Conservation (phyloP, 2,329 filamentous ascomycete species). For the Colletotrichum acutatum region DNA sequence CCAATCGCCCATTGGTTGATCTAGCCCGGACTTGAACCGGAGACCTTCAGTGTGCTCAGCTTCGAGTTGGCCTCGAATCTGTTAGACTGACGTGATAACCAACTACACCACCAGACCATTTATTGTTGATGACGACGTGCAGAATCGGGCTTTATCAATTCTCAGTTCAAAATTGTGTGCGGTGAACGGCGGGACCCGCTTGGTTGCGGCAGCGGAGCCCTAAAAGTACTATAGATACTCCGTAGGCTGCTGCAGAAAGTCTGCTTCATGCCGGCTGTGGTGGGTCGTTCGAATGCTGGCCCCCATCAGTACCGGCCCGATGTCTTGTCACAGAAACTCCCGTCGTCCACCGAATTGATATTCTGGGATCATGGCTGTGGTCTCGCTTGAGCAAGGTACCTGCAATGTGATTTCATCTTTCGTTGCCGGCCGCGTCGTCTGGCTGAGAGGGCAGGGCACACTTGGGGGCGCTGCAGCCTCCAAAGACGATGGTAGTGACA, state of each 20-base stretch:
- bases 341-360: not conserved
- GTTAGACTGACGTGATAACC: slow-evolving; percentile 63
- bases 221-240: too few species aligned
- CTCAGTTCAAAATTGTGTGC: not conserved
- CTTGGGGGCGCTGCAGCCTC: not conserved
- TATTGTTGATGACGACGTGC: fast-evolving
- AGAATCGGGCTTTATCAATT: not conserved
- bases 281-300: slow-evolving; percentile 16
- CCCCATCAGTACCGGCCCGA: slow-evolving; percentile 14
- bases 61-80: slow-evolving; percentile 8
- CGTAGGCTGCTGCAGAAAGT: not conserved
- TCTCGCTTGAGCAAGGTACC: slow-evolving; percentile 6
- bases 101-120: slow-evolving; percentile 47
- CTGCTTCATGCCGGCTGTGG: slow-evolving; percentile 6
- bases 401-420: not conserved
- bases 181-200: not conserved
- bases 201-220: slow-evolving; percentile 4
- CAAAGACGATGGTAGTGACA: not conserved
- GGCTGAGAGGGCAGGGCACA: too few species aligned
- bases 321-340: slow-evolving; percentile 11
- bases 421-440: not conserved
- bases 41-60: slow-evolving; percentile 31
- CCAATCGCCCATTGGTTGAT: slow-evolving; percentile 26
- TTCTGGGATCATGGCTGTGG: slow-evolving; percentile 1
- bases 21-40: slow-evolving; percentile 36